A percentile compares a stretch with the other conserved stretches of the same genome.
Conservation (phyloP, 2,329 filamentous ascomycete genomes). For the Elsinoe perseae region DNA sequence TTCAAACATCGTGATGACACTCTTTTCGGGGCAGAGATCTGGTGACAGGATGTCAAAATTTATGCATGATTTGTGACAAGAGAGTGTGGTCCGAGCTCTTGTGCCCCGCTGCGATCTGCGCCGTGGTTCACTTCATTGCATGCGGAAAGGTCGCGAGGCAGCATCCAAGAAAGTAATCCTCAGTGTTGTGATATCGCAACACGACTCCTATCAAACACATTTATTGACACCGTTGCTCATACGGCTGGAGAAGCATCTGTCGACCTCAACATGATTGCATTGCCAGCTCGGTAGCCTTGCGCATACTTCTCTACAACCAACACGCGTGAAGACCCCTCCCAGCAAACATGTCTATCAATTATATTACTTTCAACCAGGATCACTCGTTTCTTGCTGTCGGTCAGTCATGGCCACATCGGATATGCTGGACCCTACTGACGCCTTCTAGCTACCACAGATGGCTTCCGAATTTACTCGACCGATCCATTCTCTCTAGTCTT, state of each 20-base stretch:
- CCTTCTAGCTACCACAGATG: slow-evolving; percentile 70
- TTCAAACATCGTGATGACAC: slow-evolving; percentile 15
- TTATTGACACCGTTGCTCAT: no score
- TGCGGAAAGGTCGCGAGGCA: slow-evolving; percentile 1
- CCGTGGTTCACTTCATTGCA: slow-evolving; percentile 4
- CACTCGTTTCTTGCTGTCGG: slow-evolving; percentile 94
- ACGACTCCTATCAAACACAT: no score
- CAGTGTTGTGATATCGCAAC: slow-evolving; percentile 1
- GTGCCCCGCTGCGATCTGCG: neutral
- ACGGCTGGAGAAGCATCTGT: no score
- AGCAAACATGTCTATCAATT: slow-evolving; percentile 59
- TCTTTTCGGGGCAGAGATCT: no score
- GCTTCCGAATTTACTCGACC: slow-evolving; percentile 93
- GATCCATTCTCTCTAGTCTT: slow-evolving; percentile 94
- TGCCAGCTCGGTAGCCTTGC: slow-evolving; percentile 1
- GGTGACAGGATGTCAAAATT: neutral
- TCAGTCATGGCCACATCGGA: slow-evolving; percentile 38
- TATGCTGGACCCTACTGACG: slow-evolving; percentile 10
- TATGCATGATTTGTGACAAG: neutral
- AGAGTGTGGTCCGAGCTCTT: slow-evolving; percentile 7
- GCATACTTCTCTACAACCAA: neutral
- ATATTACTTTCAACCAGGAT: slow-evolving; percentile 98
- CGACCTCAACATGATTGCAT: neutral
- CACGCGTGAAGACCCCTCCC: neutral
- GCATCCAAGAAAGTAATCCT: neutral